Evolutionary conservation across 495 filamentous ascomycete genomes (phyloP).

Genomic region (Aeminium ludgeri): DNA sequence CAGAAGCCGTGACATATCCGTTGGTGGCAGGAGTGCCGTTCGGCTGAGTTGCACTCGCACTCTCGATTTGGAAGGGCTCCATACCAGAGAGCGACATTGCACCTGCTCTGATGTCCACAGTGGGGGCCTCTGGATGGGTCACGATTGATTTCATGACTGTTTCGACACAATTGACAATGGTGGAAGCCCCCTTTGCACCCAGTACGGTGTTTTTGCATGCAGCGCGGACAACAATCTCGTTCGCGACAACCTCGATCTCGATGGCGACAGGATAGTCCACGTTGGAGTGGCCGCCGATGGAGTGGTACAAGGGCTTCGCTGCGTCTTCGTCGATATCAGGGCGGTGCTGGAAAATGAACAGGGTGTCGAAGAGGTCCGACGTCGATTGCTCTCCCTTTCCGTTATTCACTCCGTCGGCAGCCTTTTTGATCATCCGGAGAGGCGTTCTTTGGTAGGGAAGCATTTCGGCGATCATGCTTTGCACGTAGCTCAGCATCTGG

Average conservation of each 20-base stretch:
- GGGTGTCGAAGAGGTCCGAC: constrained; percentile 32
- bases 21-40: too few relatives aligned
- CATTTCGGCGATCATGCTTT: constrained; percentile 32
- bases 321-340: neutral
- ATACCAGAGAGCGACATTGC: constrained; percentile 38
- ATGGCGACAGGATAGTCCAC: constrained; percentile 68
- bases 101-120: constrained; percentile 32
- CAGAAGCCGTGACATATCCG: neutral
- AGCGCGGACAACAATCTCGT: constrained; percentile 44
- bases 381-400: neutral
- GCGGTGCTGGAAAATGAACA: constrained; percentile 52
- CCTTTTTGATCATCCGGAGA: constrained; percentile 39
- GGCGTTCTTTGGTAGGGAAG: constrained; percentile 49
- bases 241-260: constrained; percentile 49
- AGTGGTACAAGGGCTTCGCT: constrained; percentile 31
- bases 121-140: constrained; percentile 27
- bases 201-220: constrained; percentile 45
- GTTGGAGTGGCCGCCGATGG: constrained; percentile 40
- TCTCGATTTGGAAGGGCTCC: constrained; percentile 18
- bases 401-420: constrained; percentile 4
- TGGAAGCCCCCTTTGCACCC: constrained; percentile 25
- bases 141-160: constrained; percentile 37
- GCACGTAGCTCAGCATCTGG: constrained; percentile 49
- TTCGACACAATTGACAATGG: constrained; percentile 39
- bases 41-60: constrained; percentile 1